Evolutionary conservation across 371 early-diverging fungal species (phyloP), one percentile per base, ranked within the genome.

Genomic region (Mucor indicus): DNA sequence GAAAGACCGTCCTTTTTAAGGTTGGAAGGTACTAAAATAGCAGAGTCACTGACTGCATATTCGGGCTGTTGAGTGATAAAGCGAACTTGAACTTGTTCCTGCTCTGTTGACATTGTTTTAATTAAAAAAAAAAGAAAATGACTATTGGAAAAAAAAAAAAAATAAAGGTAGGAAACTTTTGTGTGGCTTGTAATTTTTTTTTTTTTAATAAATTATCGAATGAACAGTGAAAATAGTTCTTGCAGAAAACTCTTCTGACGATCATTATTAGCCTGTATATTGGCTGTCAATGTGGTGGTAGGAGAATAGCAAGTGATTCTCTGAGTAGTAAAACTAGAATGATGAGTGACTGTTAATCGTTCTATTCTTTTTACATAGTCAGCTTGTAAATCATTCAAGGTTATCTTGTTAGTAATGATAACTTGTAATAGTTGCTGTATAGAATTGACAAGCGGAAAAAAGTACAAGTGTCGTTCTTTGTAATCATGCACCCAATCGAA

Each of bases 1-100:
- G 93, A 92, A 21, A 96, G 81, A 33, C 92, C 94, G 58, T 85
- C 87, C 13, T 96, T 87, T 59, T 82, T 80, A 36, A 96, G 75
- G 23, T 75, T 69, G 36, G 89, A 77, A 27, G 97, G 97, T 3
- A 96, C 85, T 24, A 93, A 72, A 23, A 95, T 88, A 40, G 95
- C 73, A 1, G 92, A 72, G 49, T 90, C 89, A 9, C 85, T 83
- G 16, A 95, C 81, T 25, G 79, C 81, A 60, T 86, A 87, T 51
- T 92, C 70, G 16, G 57, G 46, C 61, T 90, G 89, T 49, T 81
- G 75, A 10, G 93, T 88, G 25, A 77, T 65, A 53, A 96, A 90
- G 33, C 88, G 86, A 56, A 95, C 92, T 71, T 92, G 92, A 39
- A 95, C 83, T 73, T 93, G 90, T 40, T 71, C 72, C 48, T 65